Conservation (phyloP, 371 early-diverging fungal genomes). For the Apophysomyces sp. region DNA sequence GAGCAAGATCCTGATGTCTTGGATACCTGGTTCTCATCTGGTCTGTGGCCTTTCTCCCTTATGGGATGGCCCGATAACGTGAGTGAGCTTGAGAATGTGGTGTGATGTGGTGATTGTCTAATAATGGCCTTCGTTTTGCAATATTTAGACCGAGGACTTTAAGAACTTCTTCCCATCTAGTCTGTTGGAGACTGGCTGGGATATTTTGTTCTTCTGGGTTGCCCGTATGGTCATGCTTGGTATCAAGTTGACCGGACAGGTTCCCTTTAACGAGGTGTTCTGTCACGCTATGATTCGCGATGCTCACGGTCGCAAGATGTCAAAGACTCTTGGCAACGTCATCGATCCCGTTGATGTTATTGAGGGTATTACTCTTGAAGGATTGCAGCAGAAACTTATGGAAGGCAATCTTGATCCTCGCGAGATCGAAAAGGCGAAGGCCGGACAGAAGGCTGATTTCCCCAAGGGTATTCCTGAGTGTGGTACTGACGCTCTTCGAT, state of each 20-base stretch:
- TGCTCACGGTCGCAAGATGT: slow-evolving; percentile 99
- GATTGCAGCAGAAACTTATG: slow-evolving; percentile 77
- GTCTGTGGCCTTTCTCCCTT: slow-evolving; percentile 98
- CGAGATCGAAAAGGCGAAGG: slow-evolving; percentile 88
- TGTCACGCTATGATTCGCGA: slow-evolving; percentile 99
- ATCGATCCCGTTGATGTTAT: slow-evolving; percentile 99
- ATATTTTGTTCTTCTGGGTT: slow-evolving; percentile 99
- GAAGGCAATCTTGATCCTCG: slow-evolving; percentile 92
- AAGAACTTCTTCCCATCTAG: slow-evolving; percentile 91
- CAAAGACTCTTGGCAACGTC: slow-evolving; percentile 98
- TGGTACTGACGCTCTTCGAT: slow-evolving; percentile 99
- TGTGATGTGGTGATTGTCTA: background rate
- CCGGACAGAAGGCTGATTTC: slow-evolving; percentile 91
- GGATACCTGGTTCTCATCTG: slow-evolving; percentile 99
- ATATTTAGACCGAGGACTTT: slow-evolving; percentile 74
- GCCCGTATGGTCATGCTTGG: slow-evolving; percentile 99
- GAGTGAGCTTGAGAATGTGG: too few relatives aligned
- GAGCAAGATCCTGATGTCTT: slow-evolving; percentile 95
- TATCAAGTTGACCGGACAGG: slow-evolving; percentile 90
- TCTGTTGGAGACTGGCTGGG: slow-evolving; percentile 98
- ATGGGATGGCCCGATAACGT: slow-evolving; percentile 94
- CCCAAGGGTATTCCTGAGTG: slow-evolving; percentile 99
- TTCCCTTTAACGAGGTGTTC: slow-evolving; percentile 95
- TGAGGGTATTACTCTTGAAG: slow-evolving; percentile 85
- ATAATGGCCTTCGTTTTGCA: background rate